Evolutionary conservation across 169 alveolate species (phyloP).

Genomic region (Babesia bovis): DNA sequence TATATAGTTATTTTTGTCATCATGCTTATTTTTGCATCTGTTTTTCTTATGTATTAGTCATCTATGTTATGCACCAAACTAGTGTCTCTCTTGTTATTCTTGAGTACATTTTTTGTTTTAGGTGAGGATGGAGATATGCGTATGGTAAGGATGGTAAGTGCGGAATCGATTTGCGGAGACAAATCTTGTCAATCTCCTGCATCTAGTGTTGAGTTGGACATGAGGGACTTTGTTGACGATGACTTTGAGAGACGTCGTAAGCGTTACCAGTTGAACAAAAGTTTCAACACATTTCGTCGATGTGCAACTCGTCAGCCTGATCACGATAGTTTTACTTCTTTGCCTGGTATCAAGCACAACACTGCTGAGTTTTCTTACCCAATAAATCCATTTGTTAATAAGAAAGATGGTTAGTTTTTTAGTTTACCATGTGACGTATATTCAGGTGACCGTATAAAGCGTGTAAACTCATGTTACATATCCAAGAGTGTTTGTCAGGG

Average conservation of each 20-base stretch:
- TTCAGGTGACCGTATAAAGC: constrained; percentile 31
- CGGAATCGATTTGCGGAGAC: background rate
- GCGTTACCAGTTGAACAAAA: constrained; percentile 1
- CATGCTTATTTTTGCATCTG: no score
- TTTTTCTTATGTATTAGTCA: no score
- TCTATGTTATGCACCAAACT: no score
- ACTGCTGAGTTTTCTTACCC: constrained; percentile 1
- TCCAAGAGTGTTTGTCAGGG: constrained; percentile 62
- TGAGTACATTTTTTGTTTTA: no score
- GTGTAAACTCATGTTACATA: constrained; percentile 42
- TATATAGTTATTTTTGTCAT: no score
- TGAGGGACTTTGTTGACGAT: background rate
- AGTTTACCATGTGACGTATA: background rate
- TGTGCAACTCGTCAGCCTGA: background rate
- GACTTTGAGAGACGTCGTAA: constrained; percentile 12
- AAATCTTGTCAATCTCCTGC: background rate
- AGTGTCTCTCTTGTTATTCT: no score
- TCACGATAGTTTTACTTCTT: background rate
- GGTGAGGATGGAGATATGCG: background rate
- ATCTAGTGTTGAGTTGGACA: background rate
- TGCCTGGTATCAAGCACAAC: background rate
- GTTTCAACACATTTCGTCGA: background rate
- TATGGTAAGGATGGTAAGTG: background rate
- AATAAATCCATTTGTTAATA: background rate
- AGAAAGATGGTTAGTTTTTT: background rate